Percentiles rank a stretch among this genome's conserved stretches.
phyloP scores from a whole-genome alignment of 352 stramenopile genomes.

The Thalassiosira exigua region DNA sequence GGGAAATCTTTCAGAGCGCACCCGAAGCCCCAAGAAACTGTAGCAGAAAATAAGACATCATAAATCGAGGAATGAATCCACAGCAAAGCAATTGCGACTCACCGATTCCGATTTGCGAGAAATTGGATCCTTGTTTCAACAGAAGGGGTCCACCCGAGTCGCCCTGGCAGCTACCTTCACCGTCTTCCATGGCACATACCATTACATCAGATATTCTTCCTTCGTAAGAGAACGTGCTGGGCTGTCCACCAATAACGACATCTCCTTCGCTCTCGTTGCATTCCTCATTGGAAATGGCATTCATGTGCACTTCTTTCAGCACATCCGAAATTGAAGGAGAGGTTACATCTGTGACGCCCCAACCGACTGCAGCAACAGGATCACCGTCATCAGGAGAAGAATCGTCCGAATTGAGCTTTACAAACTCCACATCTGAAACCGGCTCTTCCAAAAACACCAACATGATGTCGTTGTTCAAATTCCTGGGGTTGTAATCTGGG shows the following conservation, averaged over 20 bases:
- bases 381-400: not conserved
- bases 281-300: constrained; percentile 13
- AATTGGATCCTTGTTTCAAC: not conserved
- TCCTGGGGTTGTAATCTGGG: constrained; percentile 4
- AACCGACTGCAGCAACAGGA: constrained; percentile 37
- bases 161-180: constrained; percentile 15
- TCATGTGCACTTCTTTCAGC: constrained; percentile 8
- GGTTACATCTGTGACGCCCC: constrained; percentile 33
- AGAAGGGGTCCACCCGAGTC: constrained; percentile 19
- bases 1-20: constrained; percentile 14
- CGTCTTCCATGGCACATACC: constrained; percentile 19
- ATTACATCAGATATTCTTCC: constrained; percentile 1
- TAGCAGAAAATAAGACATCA: constrained; percentile 9
- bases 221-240: not conserved
- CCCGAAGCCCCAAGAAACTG: constrained; percentile 14
- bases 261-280: constrained; percentile 10
- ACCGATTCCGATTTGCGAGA: not conserved
- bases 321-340: constrained; percentile 1
- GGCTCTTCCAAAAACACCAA: constrained; percentile 5
- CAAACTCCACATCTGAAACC: not conserved
- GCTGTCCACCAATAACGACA: constrained; percentile 1
- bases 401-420: constrained; percentile 32
- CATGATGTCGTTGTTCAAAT: constrained; percentile 8
- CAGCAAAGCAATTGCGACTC: no score
- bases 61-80: not conserved